Percentiles rank a stretch among this genome's conserved stretches.
Conservation (phyloP, 164 flowering plant genomes). For the Protea cynaroides region DNA sequence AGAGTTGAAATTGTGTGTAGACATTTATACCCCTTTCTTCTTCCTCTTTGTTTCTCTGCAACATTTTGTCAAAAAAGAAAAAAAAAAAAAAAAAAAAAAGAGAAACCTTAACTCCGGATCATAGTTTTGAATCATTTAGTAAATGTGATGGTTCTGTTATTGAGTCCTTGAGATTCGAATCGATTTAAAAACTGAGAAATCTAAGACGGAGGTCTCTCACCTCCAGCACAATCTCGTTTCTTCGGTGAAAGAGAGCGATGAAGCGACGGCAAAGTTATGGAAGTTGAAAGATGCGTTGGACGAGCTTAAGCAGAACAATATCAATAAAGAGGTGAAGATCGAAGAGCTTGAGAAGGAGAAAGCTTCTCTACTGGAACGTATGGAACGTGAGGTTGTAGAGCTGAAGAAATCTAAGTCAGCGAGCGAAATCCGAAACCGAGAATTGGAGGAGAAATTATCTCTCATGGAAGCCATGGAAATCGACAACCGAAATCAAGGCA, state of each 20-base stretch:
- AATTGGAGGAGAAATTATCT: conserved; percentile 13
- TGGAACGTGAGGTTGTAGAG: conserved; percentile 6
- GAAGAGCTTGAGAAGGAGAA: conserved; percentile 35
- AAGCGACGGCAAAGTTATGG: conserved; percentile 28
- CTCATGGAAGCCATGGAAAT: conserved; percentile 18
- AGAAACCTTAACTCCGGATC: no score
- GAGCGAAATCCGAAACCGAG: conserved; percentile 14
- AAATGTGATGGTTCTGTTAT: no score
- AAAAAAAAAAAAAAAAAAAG: no score
- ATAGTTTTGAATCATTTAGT: no score
- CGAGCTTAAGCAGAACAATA: conserved; percentile 12
- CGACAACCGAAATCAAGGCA: no score
- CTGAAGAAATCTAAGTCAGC: conserved; percentile 15
- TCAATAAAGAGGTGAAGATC: conserved; percentile 29
- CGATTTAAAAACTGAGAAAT: no score
- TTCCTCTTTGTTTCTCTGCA: no score
- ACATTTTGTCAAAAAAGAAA: no score
- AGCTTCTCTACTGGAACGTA: conserved; percentile 12
- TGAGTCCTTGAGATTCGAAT: no score
- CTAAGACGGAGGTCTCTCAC: conserved; percentile 42
- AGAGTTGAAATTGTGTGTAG: no score
- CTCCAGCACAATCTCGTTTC: conserved; percentile 58
- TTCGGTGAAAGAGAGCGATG: conserved; percentile 34
- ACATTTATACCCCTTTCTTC: no score
- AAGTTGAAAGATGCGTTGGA: conserved; percentile 27